Evolutionary conservation across 78 protist species (phyloP).

Genomic region (Dictyostelium citrinum): DNA sequence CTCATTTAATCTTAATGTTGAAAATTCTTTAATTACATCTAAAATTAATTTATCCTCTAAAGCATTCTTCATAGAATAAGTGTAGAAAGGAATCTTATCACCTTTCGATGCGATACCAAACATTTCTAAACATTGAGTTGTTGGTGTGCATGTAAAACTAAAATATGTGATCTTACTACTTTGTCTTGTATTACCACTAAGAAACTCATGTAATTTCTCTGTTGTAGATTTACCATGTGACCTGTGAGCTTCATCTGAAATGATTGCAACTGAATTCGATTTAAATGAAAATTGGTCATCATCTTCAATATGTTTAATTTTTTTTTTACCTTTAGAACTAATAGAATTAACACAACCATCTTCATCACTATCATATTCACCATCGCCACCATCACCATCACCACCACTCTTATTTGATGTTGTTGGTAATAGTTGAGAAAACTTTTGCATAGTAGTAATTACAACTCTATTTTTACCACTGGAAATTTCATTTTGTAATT

Average conservation of each 20-base stretch:
- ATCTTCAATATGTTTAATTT: background rate
- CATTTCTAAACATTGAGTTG: conserved; percentile 72
- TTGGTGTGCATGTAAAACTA: conserved; percentile 77
- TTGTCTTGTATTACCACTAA: conserved; percentile 34
- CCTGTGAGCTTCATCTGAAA: conserved; percentile 74
- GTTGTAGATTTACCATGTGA: conserved; percentile 74
- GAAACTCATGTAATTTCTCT: conserved; percentile 49
- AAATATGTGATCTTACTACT: conserved; percentile 58
- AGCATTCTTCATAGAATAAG: conserved; percentile 69
- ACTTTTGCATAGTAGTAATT: conserved; percentile 77
- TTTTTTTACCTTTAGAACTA: background rate
- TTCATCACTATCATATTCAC: background rate
- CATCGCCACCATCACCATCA: no score
- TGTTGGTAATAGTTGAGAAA: conserved; percentile 63
- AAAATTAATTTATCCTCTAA: conserved; percentile 37
- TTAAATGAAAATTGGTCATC: conserved; percentile 34
- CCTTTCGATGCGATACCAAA: conserved; percentile 47
- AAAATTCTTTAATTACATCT: conserved; percentile 30
- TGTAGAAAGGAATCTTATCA: conserved; percentile 52
- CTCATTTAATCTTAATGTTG: background rate
- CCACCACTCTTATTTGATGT: background rate
- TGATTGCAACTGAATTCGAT: conserved; percentile 59
- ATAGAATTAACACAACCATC: background rate
- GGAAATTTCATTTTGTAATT: conserved; percentile 33
- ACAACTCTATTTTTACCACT: conserved; percentile 48